Evolutionary conservation across 208 protist species (phyloP).

Genomic region (Crithidia bombi): DNA sequence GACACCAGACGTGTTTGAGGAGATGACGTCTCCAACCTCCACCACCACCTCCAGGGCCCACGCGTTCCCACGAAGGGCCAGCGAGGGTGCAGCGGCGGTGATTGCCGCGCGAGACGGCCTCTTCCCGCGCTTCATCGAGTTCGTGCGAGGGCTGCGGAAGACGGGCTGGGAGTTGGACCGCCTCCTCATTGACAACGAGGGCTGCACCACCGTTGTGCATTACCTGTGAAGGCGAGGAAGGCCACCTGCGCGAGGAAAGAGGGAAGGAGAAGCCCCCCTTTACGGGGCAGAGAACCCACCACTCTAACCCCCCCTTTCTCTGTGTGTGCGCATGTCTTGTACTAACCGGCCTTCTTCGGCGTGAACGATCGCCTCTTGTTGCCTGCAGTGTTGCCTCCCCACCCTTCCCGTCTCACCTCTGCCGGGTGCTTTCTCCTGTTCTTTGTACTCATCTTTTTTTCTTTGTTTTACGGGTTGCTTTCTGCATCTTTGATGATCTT

Average conservation of each 20-base stretch:
- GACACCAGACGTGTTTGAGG: slow-evolving; percentile 1
- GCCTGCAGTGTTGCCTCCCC: too few relatives aligned
- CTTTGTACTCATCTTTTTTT: not conserved
- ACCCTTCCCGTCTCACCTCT: too few relatives aligned
- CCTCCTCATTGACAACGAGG: slow-evolving; percentile 42
- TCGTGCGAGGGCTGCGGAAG: slow-evolving; percentile 35
- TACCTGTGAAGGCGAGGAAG: slow-evolving; percentile 35
- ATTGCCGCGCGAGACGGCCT: slow-evolving; percentile 26
- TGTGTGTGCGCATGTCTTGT: too few relatives aligned
- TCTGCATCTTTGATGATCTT: not conserved
- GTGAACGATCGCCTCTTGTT: too few relatives aligned
- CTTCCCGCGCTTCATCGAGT: slow-evolving; percentile 38
- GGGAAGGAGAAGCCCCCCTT: not conserved
- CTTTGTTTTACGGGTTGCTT: too few relatives aligned
- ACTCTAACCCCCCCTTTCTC: too few relatives aligned
- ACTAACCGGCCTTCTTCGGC: too few relatives aligned
- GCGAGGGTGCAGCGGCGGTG: not conserved
- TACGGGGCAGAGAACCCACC: too few relatives aligned
- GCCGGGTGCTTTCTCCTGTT: too few relatives aligned
- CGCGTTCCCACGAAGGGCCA: not conserved
- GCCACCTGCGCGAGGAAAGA: not conserved
- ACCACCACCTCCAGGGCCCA: not conserved
- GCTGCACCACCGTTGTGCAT: slow-evolving; percentile 46
- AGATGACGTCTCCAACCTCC: slow-evolving; percentile 18
- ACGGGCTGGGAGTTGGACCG: slow-evolving; percentile 53